Conservation (phyloP, 1,139 yeast species). For the Pichia sp. region DNA sequence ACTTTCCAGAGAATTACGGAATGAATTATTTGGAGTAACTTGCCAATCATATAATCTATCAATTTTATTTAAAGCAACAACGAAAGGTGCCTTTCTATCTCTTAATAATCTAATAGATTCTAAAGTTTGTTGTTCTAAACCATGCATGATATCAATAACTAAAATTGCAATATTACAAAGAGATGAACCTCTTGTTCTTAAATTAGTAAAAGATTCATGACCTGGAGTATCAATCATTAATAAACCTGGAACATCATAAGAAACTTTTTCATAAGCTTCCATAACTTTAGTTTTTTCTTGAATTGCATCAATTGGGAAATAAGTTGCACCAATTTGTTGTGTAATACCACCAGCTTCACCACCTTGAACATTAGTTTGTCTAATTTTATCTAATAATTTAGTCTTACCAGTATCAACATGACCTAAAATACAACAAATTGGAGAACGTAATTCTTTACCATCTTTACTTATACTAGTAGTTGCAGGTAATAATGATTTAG, state of each 20-base stretch:
- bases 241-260: conserved; percentile 94
- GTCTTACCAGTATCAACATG: conserved; percentile 99
- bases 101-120: conserved; percentile 89
- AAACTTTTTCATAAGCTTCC: conserved; percentile 78
- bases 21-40: conserved; percentile 80
- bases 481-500: conserved; percentile 20
- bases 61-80: conserved; percentile 93
- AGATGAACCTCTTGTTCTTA: conserved; percentile 98
- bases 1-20: conserved; percentile 84
- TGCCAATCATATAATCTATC: conserved; percentile 98
- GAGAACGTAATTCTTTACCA: conserved; percentile 72
- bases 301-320: conserved; percentile 94
- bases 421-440: conserved; percentile 97
- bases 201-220: conserved; percentile 97
- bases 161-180: conserved; percentile 97
- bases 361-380: conserved; percentile 99
- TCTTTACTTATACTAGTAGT: conserved; percentile 18
- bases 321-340: conserved; percentile 99
- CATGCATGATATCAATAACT: conserved; percentile 98
- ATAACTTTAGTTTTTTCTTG: conserved; percentile 85
- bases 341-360: conserved; percentile 99
- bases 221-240: conserved; percentile 98
- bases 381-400: conserved; percentile 87
- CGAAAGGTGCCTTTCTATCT: conserved; percentile 96
- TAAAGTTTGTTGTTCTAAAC: conserved; percentile 93